These are phyloP conservation scores for Tolypocladium guangdongense DNA, from an alignment of 2,329 filamentous ascomycete genomes.

Conservation along the genomic window DNA sequence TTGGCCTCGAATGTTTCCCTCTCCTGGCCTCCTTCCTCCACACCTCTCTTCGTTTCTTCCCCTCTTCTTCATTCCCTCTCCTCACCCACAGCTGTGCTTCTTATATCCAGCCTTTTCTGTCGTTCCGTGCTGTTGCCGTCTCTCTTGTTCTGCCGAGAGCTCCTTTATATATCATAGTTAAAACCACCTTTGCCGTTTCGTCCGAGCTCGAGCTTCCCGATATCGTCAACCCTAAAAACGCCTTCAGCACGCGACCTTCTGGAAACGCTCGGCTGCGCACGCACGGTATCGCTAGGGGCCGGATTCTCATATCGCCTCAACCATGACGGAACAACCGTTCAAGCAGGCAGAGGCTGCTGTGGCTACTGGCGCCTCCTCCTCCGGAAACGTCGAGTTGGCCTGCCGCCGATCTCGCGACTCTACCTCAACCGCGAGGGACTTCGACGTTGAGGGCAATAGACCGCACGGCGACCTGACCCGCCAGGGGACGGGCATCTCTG, in stretches of 20 bases:
- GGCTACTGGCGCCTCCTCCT: neutral
- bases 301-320: neutral
- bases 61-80: neutral
- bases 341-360: neutral
- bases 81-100: neutral
- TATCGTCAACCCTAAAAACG: neutral
- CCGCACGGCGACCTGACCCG: neutral
- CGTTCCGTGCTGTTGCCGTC: neutral
- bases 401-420: neutral
- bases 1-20: neutral
- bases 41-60: neutral
- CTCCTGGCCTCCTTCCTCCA: neutral
- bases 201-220: neutral
- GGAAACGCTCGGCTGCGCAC: neutral
- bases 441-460: neutral
- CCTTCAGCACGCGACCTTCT: neutral
- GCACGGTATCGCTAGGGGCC: too few species aligned
- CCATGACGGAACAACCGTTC: neutral
- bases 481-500: conserved; percentile 39
- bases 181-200: neutral
- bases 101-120: neutral
- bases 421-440: neutral
- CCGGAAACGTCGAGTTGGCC: neutral
- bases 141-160: neutral
- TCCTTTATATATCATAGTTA: neutral